Conservation (phyloP, 2,329 filamentous ascomycete genomes). For the Paraphaeosphaeria sporulosa region DNA sequence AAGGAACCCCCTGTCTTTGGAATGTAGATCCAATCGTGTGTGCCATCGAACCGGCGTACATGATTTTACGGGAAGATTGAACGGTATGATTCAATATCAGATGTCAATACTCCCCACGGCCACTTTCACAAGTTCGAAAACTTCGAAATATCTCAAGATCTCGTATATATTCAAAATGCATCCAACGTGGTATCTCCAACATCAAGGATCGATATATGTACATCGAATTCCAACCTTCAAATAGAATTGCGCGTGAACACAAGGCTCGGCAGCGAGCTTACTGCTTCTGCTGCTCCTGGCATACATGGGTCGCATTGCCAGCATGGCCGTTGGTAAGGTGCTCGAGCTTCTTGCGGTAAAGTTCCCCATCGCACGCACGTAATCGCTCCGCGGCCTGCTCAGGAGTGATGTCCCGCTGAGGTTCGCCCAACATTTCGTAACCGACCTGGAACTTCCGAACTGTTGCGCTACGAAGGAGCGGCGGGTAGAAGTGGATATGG, state of each 20-base stretch:
- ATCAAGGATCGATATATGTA: constrained; percentile 14
- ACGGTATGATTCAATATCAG: too few species aligned
- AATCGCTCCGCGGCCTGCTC: constrained; percentile 88
- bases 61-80: too few species aligned
- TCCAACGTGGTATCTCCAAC: constrained; percentile 7
- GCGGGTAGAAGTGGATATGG: constrained; percentile 98
- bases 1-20: too few species aligned
- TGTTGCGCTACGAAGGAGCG: constrained; percentile 87
- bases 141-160: neutral
- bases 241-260: neutral
- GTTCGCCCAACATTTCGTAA: constrained; percentile 95
- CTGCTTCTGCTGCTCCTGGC: constrained; percentile 16
- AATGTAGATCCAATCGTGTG: too few species aligned
- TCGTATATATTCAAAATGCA: neutral
- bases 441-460: constrained; percentile 97
- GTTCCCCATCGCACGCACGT: constrained; percentile 76
- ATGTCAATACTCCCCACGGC: neutral
- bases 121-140: neutral
- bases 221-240: constrained; percentile 2
- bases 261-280: neutral
- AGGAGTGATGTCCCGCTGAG: constrained; percentile 97
- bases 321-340: constrained; percentile 9
- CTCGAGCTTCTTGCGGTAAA: constrained; percentile 74
- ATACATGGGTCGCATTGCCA: constrained; percentile 12
- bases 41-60: too few species aligned